Percentiles rank a stretch among this genome's conserved stretches.
These are phyloP conservation scores for Claviceps monticola DNA, from an alignment of 2,329 filamentous ascomycete species.

Conservation along the genomic window DNA sequence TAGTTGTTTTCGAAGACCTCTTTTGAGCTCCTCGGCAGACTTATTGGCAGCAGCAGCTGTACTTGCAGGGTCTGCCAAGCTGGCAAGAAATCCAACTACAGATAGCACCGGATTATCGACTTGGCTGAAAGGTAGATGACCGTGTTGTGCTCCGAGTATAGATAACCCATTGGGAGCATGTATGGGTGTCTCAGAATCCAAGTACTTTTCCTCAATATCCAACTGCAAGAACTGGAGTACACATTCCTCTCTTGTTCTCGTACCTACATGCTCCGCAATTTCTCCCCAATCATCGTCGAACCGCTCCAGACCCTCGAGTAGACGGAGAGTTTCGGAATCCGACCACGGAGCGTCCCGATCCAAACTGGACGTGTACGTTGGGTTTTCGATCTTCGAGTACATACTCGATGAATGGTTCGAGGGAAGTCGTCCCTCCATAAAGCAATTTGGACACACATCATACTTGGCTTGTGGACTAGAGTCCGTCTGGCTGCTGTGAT, in stretches of 20 bases:
- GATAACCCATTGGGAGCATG: constrained; percentile 43
- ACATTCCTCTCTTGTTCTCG: constrained; percentile 86
- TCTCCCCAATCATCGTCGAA: constrained; percentile 95
- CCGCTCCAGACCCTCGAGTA: constrained; percentile 81
- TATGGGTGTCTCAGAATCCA: constrained; percentile 55
- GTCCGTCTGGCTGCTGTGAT: constrained; percentile 42
- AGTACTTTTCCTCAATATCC: constrained; percentile 94
- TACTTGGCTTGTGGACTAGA: constrained; percentile 58
- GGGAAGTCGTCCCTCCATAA: constrained; percentile 71
- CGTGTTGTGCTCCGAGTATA: constrained; percentile 58
- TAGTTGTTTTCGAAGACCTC: constrained; percentile 63
- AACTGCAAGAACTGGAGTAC: constrained; percentile 92
- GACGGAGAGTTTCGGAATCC: constrained; percentile 74
- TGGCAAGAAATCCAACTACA: constrained; percentile 85
- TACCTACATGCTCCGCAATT: constrained; percentile 84
- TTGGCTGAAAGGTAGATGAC: constrained; percentile 78
- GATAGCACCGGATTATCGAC: constrained; percentile 95
- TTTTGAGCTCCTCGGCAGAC: constrained; percentile 75
- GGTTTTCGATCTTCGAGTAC: constrained; percentile 82
- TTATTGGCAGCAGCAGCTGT: constrained; percentile 83
- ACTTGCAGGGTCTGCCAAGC: constrained; percentile 77
- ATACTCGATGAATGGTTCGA: constrained; percentile 63
- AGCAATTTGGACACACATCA: constrained; percentile 86
- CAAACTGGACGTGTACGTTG: constrained; percentile 61
- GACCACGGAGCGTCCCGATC: constrained; percentile 85